A percentile compares a stretch with the other conserved stretches of the same genome.
phyloP scores from a whole-genome alignment of 2,329 filamentous ascomycete genomes.

The Orbilia brochopaga region DNA sequence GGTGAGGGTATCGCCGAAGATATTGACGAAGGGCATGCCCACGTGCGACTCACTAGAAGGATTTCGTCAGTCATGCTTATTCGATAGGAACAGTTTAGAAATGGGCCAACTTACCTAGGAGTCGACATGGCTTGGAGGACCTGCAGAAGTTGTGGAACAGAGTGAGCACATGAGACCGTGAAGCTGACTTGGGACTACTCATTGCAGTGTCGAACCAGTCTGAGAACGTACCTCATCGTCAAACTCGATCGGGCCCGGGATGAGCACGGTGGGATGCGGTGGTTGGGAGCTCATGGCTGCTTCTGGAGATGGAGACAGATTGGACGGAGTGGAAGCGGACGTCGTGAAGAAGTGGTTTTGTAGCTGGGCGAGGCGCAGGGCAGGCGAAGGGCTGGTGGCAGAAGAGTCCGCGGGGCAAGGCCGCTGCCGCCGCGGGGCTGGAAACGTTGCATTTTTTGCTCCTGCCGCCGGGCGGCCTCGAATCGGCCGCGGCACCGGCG shows the following conservation, averaged over 20 bases:
- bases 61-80: conserved; percentile 13
- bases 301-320: not conserved
- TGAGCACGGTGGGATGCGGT: conserved; percentile 76
- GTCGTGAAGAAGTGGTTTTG: conserved; percentile 4
- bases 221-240: conserved; percentile 72
- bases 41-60: conserved; percentile 92
- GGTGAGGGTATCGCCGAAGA: conserved; percentile 86
- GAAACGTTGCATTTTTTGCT: not conserved
- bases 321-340: not conserved
- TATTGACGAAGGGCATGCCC: conserved; percentile 82
- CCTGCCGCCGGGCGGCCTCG: no score
- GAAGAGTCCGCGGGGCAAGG: not conserved
- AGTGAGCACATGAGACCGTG: no score
- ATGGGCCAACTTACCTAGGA: conserved; percentile 1
- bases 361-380: not conserved
- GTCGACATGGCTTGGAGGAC: conserved; percentile 42
- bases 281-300: conserved; percentile 59
- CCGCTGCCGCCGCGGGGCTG: not conserved
- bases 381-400: not conserved
- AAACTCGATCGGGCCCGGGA: conserved; percentile 96
- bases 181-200: no score
- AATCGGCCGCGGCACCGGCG: not conserved
- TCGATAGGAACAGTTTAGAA: not conserved
- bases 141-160: not conserved
- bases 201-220: no score